Conservation (phyloP, 108 stramenopile genomes). For the Hondaea fermentalgiana region DNA sequence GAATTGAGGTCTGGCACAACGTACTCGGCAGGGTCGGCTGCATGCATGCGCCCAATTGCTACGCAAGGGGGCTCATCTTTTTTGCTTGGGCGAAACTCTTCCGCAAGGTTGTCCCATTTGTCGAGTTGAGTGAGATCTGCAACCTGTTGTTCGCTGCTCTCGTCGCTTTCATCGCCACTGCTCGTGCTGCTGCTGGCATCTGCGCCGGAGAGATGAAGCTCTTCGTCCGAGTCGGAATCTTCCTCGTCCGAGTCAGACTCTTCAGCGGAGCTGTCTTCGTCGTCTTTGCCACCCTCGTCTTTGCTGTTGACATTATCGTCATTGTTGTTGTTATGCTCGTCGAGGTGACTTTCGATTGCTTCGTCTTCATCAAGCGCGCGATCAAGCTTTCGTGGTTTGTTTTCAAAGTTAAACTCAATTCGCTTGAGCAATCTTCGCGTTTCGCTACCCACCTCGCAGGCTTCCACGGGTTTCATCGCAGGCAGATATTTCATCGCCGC, state of each 20-base stretch:
- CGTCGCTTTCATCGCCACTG: background rate
- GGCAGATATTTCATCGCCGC: background rate
- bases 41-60: background rate
- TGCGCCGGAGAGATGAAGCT: background rate
- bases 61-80: background rate
- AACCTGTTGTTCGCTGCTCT: background rate
- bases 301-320: background rate
- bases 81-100: background rate
- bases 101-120: background rate
- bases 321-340: background rate
- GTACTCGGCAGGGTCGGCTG: background rate
- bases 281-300: too few relatives aligned
- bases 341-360: background rate
- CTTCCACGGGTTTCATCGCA: background rate
- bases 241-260: too few relatives aligned
- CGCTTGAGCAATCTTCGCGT: background rate
- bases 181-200: background rate
- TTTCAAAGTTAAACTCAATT: background rate
- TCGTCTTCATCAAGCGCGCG: background rate
- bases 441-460: background rate
- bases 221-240: too few relatives aligned
- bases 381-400: background rate
- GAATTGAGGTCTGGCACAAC: background rate
- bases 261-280: too few relatives aligned
- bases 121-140: background rate